Evolutionary conservation across 2,329 filamentous ascomycete species (phyloP).

Genomic region (Tolypocladium inflatum): DNA sequence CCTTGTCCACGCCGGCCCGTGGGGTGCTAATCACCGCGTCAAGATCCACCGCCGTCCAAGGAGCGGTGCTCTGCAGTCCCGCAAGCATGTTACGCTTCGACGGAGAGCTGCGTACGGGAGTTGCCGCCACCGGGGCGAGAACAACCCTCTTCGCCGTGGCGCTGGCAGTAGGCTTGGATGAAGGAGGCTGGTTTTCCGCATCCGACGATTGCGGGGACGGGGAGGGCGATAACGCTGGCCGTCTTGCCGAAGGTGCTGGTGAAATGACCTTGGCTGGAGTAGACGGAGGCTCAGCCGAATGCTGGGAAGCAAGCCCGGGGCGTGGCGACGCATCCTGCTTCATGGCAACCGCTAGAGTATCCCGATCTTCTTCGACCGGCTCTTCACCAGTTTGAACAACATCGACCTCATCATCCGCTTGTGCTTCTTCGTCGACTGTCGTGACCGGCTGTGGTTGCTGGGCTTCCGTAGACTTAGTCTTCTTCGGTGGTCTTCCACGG

Average conservation of each 20-base stretch:
- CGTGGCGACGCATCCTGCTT: neutral
- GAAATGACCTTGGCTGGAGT: slow-evolving; percentile 34
- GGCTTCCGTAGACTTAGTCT: neutral
- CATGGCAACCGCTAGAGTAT: neutral
- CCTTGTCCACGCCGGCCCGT: slow-evolving; percentile 33
- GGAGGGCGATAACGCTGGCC: slow-evolving; percentile 50
- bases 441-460: neutral
- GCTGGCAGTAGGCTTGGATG: slow-evolving; percentile 46
- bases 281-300: slow-evolving; percentile 22
- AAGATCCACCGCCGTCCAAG: slow-evolving; percentile 70
- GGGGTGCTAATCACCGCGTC: slow-evolving; percentile 56
- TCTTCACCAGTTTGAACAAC: neutral
- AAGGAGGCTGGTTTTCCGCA: slow-evolving; percentile 70
- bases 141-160: slow-evolving; percentile 34
- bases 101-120: slow-evolving; percentile 45
- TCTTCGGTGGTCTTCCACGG: slow-evolving; percentile 20
- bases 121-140: slow-evolving; percentile 35
- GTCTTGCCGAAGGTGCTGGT: slow-evolving; percentile 38
- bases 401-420: slow-evolving; percentile 4
- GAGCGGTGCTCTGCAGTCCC: slow-evolving; percentile 44
- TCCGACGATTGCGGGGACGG: slow-evolving; percentile 68
- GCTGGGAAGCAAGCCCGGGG: neutral
- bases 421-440: slow-evolving; percentile 1
- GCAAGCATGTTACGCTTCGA: slow-evolving; percentile 50
- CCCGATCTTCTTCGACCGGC: neutral